A percentile compares a stretch with the other conserved stretches of the same genome.
Conservation (phyloP, 2,329 filamentous ascomycete species). For the Epichloe uncinata region DNA sequence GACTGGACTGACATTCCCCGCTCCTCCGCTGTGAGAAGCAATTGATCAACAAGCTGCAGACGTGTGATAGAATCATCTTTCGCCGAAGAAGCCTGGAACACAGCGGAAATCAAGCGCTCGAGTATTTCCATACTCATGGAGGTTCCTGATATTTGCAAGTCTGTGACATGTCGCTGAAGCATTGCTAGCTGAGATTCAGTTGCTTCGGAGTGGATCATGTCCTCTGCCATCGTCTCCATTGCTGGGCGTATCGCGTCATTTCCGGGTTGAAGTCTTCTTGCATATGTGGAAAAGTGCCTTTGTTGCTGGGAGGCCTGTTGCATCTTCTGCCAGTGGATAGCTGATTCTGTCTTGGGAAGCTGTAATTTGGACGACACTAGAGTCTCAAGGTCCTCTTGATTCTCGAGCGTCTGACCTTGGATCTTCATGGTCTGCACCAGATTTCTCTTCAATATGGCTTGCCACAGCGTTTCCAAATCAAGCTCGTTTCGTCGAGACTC, state of each 20-base stretch:
- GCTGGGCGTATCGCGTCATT: not conserved
- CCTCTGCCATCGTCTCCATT: not conserved
- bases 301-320: conserved; percentile 21
- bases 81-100: conserved; percentile 18
- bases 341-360: conserved; percentile 16
- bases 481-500: conserved; percentile 38
- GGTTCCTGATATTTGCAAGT: conserved; percentile 26
- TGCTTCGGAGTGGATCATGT: not conserved
- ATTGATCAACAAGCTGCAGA: conserved; percentile 26
- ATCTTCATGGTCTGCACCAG: conserved; percentile 18
- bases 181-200: conserved; percentile 8
- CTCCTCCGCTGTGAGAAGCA: conserved; percentile 32
- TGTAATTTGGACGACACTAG: conserved; percentile 21
- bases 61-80: conserved; percentile 15
- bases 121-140: conserved; percentile 22
- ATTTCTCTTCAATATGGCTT: conserved; percentile 24
- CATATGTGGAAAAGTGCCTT: conserved; percentile 21
- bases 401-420: conserved; percentile 12
- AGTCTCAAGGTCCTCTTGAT: conserved; percentile 16
- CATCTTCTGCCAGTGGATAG: conserved; percentile 22
- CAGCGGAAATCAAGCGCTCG: conserved; percentile 23
- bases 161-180: conserved; percentile 19
- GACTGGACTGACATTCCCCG: conserved; percentile 29
- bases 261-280: conserved; percentile 11
- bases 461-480: conserved; percentile 40